A percentile compares a stretch with the other conserved stretches of the same genome.
phyloP scores from a whole-genome alignment of 257 asterid species.

The Coffea eugenioides region DNA sequence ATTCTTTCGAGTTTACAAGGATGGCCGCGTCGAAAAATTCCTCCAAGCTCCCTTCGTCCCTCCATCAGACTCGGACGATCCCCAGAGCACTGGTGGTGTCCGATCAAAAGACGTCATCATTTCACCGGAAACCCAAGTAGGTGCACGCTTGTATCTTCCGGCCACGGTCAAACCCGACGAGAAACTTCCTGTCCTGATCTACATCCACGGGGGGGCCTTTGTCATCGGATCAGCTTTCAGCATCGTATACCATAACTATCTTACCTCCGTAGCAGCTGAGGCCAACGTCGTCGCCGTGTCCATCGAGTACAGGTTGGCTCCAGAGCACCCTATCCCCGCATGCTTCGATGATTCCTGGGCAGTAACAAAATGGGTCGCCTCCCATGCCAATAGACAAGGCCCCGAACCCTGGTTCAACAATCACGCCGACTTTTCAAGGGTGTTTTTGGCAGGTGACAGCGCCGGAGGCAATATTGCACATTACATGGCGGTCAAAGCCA shows the following conservation, averaged over 20 bases:
- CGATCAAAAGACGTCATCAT: constrained; percentile 50
- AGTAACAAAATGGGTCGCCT: constrained; percentile 53
- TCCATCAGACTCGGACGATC: constrained; percentile 41
- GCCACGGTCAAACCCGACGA: constrained; percentile 16
- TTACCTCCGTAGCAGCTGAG: constrained; percentile 39
- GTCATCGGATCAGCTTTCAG: constrained; percentile 39
- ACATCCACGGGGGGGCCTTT: constrained; percentile 86
- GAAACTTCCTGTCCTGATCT: constrained; percentile 58
- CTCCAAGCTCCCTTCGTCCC: constrained; percentile 25
- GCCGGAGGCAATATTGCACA: constrained; percentile 80
- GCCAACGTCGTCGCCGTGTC: constrained; percentile 56
- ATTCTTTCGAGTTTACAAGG: constrained; percentile 40
- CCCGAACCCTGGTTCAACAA: constrained; percentile 59
- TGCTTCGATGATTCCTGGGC: constrained; percentile 65
- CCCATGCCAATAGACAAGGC: constrained; percentile 30
- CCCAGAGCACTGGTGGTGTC: constrained; percentile 35
- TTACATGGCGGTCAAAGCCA: constrained; percentile 39
- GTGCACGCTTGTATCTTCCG: constrained; percentile 62
- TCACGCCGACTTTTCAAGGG: constrained; percentile 46
- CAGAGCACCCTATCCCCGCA: constrained; percentile 69
- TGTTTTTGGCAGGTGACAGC: constrained; percentile 71
- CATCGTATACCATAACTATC: constrained; percentile 36
- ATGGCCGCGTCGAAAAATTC: constrained; percentile 50
- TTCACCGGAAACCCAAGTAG: constrained; percentile 41
- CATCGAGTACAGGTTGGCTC: constrained; percentile 62